A percentile compares a stretch with the other conserved stretches of the same genome.
Evolutionary conservation across 2,329 filamentous ascomycete species (phyloP).

Genomic region (Colletotrichum incanum): DNA sequence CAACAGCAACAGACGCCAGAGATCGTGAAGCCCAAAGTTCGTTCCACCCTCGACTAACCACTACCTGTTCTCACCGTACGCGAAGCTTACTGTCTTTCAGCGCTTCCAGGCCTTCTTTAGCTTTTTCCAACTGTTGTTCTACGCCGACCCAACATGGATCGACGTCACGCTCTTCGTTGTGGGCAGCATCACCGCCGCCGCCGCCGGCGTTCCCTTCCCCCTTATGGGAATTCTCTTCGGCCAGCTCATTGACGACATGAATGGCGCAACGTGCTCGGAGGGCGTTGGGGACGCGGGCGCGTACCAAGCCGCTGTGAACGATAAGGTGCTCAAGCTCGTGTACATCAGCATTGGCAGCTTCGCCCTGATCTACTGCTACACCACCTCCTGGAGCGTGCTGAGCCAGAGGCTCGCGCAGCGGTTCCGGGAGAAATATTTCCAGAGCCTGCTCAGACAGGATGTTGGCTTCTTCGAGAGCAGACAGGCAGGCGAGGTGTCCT

Average conservation of each 20-base stretch:
- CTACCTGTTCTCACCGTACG: not conserved
- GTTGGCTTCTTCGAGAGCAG: conserved; percentile 71
- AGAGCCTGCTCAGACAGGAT: conserved; percentile 69
- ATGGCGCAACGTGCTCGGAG: conserved; percentile 62
- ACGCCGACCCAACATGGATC: conserved; percentile 42
- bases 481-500: conserved; percentile 70
- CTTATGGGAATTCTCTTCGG: conserved; percentile 71
- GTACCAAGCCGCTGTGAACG: conserved; percentile 57
- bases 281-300: conserved; percentile 17
- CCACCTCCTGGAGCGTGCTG: conserved; percentile 71
- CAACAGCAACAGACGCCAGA: conserved; percentile 14
- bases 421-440: conserved; percentile 69
- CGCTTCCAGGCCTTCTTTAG: conserved; percentile 26
- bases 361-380: conserved; percentile 70
- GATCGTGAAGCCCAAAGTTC: conserved; percentile 6
- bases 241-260: conserved; percentile 68
- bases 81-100: conserved; percentile 19
- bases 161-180: conserved; percentile 41
- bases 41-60: not conserved
- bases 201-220: conserved; percentile 69
- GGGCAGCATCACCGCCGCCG: conserved; percentile 57
- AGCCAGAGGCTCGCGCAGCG: conserved; percentile 72
- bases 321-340: conserved; percentile 69
- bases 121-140: conserved; percentile 29
- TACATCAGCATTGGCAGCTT: conserved; percentile 74